Percentiles rank a stretch among this genome's conserved stretches.
Conservation (phyloP, 169 alveolate species). For the Ichthyophthirius multifiliis region DNA sequence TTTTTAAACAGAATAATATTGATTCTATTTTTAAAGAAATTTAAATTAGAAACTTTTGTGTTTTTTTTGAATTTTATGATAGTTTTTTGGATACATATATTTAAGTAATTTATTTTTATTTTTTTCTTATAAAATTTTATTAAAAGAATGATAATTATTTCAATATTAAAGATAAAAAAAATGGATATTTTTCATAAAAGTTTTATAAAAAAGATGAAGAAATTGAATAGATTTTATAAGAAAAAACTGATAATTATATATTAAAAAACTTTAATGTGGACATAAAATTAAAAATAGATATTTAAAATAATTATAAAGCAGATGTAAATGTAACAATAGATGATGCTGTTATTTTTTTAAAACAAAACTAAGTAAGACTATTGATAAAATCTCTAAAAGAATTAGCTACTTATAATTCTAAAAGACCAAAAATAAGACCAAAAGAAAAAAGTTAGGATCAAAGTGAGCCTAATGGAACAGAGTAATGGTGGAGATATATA, state of each 20-base stretch:
- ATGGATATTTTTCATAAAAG: not conserved
- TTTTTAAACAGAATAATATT: not conserved
- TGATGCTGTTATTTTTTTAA: not conserved
- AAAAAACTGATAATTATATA: not conserved
- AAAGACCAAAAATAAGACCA: not conserved
- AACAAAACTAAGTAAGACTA: not conserved
- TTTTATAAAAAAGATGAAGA: not conserved
- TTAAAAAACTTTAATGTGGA: not conserved
- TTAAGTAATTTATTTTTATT: not conserved
- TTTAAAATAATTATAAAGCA: not conserved
- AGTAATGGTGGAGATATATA: not conserved
- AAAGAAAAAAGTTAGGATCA: not conserved
- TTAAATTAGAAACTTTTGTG: not conserved
- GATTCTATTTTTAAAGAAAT: not conserved
- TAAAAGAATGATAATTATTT: not conserved
- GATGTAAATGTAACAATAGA: not conserved
- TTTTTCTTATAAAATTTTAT: not conserved
- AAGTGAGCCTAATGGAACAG: not conserved
- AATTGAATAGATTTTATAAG: not conserved
- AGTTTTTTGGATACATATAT: not conserved
- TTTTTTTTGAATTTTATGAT: conserved; percentile 4
- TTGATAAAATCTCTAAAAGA: not conserved
- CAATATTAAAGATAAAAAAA: not conserved
- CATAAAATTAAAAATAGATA: not conserved
- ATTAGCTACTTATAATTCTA: not conserved